Evolutionary conservation across 352 stramenopile genomes (phyloP), one percentile per base, ranked within the genome.

Genomic region (Phytophthora brassicae): DNA sequence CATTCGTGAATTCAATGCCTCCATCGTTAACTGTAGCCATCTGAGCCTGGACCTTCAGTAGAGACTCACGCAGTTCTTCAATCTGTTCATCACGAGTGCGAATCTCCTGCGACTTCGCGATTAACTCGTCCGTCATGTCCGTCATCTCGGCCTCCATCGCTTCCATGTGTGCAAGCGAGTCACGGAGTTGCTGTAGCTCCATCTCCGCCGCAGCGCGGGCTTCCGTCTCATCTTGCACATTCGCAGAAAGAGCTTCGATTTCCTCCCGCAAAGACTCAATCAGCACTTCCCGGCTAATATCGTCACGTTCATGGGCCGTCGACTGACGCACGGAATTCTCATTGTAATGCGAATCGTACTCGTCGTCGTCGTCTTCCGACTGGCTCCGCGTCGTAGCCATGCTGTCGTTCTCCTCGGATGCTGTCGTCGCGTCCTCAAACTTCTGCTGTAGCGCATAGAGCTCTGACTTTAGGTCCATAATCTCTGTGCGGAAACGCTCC

Each of bases 381-480:
- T 70, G 68, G 22, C 64, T 75, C 26, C 52, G 56, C 0, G 65
- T 74, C 42, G 65, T 74, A 14, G 69, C 65, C 62, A 74, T 68
- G 33, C 66, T 76, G 28, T 67, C 68, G 56, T 68, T 74, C 5
- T n/a, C n/a, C 24, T 72, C 65, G 2, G 55, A 55, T 16, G 48
- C 19, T 4, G 31, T 42, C 29, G 56, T 67, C 3, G 50, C 56
- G 11, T 66, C 70, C 29, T 86, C 81, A 47, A 71, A 69, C 49
- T 89, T 89, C 31, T 90, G 78, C 55, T 89, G 84, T 17, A 94
- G 66, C 20, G 74, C 74, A 41, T 81, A 91, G 8, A 95, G 65
- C 68, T 95, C 86, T 45, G 83, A 92, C 61, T 95, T 89, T 54
- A 95, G 79, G 57, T 95, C 86, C 70, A 93, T 75, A 38, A 95